These are phyloP conservation scores for Colletotrichum camelliae DNA, from an alignment of 2,329 filamentous ascomycete species.

Conservation along the genomic window DNA sequence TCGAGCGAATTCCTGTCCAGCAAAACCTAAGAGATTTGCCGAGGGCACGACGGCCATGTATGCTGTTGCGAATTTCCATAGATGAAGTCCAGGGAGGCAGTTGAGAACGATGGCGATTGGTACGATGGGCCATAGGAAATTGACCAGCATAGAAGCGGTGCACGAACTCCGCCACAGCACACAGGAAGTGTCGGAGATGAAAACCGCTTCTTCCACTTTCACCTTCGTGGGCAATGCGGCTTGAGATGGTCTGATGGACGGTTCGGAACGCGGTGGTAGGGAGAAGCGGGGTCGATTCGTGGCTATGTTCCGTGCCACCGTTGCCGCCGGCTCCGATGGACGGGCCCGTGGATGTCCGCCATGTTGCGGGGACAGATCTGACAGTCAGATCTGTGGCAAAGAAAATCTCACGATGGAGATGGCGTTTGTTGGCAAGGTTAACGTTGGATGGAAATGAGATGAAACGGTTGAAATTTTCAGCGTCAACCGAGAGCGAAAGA, in stretches of 20 bases:
- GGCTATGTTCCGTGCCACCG: slow-evolving; percentile 1
- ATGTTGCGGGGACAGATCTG: not conserved
- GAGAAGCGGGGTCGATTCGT: slow-evolving; percentile 34
- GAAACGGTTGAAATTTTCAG: not conserved
- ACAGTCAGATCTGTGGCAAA: not conserved
- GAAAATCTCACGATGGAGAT: not conserved
- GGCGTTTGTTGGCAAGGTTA: not conserved
- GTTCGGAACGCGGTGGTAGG: slow-evolving; percentile 23
- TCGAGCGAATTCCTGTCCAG: slow-evolving; percentile 65
- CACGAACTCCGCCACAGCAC: slow-evolving; percentile 50
- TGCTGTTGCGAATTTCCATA: slow-evolving; percentile 51
- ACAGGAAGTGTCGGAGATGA: slow-evolving; percentile 44
- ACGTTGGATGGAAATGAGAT: not conserved
- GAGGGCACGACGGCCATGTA: slow-evolving; percentile 57
- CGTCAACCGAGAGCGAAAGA: not conserved
- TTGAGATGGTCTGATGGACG: slow-evolving; percentile 16
- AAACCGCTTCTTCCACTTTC: slow-evolving; percentile 51
- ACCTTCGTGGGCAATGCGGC: slow-evolving; percentile 37
- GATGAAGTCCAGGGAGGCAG: slow-evolving; percentile 35
- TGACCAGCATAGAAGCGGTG: slow-evolving; percentile 49
- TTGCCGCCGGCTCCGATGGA: not conserved
- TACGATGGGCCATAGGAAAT: slow-evolving; percentile 54
- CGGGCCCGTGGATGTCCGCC: not conserved
- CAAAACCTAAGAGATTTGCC: slow-evolving; percentile 53
- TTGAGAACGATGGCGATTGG: slow-evolving; percentile 49